Evolutionary conservation across 768 basidiomycete genomes (phyloP), one percentile per base, ranked within the genome.

Genomic region (Mycena filopes): DNA sequence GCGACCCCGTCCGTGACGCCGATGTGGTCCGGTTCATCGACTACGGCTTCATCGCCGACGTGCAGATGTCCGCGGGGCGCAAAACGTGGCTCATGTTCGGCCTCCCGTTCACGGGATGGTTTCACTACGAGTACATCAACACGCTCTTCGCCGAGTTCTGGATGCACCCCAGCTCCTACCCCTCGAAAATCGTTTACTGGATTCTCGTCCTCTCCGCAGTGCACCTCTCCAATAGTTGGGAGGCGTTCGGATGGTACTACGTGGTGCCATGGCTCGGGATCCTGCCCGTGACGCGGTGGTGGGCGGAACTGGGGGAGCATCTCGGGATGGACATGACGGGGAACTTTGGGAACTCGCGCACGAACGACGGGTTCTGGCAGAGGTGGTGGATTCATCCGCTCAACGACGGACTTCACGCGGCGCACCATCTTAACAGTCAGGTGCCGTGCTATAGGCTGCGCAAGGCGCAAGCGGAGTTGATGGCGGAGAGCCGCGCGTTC

Each of bases 41-140:
- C n/a, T 60, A 60, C 41, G 58, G 58, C 2, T 60, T 60, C 58
- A 60, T 60, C 12, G n/a, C 48, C 2, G 58, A 60, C 20, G 43
- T 48, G 13, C 58, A 38, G 1, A 51, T 60, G 58, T 60, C 58
- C 4, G 48, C 58, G 16, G 7, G 13, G 4, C 58, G 58, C 48
- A 60, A 60, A 23, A 60, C 58, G 15, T 60, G 58, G 58, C 48
- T 60, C 28, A 60, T 60, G 18, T 60, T 60, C 4, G 58, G 58
- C 12, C 58, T 60, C 40, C 58, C 58, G 2, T 60, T 9, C 12
- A 60, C 58, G 0, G 58, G 58, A 2, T 60, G 58, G 58, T 60
- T 60, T 41, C 58, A 60, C 9, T 60, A 60, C 49, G 58, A 60
- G 33, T 60, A 60, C 13, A 31, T 59, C 38, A 42, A 43, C 18